Evolutionary conservation across 495 filamentous ascomycete genomes (phyloP).

Genomic region (Thozetella sp.): DNA sequence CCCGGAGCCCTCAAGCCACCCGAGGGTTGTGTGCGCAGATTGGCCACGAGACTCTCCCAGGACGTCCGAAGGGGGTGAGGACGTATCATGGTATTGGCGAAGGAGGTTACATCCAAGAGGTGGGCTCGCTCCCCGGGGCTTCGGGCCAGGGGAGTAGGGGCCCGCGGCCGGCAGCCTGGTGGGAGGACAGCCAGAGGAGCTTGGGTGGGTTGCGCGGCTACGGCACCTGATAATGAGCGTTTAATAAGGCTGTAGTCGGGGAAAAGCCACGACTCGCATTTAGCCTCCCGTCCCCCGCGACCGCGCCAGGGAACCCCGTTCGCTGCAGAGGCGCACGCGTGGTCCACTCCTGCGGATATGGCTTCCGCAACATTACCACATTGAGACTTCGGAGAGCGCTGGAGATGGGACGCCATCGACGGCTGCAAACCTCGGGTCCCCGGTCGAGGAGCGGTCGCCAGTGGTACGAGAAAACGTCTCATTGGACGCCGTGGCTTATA

Average conservation of each 20-base stretch:
- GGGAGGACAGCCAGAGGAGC: neutral
- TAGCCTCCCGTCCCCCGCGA: constrained; percentile 1
- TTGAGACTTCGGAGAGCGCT: neutral
- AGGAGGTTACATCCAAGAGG: neutral
- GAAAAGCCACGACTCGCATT: constrained; percentile 1
- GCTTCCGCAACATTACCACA: constrained; percentile 2
- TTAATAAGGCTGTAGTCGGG: constrained; percentile 11
- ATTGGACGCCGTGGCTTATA: constrained; percentile 6
- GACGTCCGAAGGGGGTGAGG: no score
- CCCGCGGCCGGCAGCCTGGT: no score
- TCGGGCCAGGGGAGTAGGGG: neutral
- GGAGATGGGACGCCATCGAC: neutral
- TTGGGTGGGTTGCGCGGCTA: neutral
- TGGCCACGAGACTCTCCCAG: no score
- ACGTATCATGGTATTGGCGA: neutral
- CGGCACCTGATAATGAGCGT: neutral
- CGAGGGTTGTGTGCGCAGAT: no score
- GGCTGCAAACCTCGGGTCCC: neutral
- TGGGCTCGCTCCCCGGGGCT: neutral
- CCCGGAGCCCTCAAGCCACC: no score
- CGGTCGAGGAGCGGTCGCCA: neutral
- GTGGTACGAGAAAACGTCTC: constrained; percentile 15
- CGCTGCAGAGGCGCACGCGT: neutral
- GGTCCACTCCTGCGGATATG: neutral
- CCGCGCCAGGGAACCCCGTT: neutral